These are phyloP conservation scores for Cutaneotrichosporon sp. DNA, from an alignment of 1,284 basidiomycete species.

Conservation along the genomic window DNA sequence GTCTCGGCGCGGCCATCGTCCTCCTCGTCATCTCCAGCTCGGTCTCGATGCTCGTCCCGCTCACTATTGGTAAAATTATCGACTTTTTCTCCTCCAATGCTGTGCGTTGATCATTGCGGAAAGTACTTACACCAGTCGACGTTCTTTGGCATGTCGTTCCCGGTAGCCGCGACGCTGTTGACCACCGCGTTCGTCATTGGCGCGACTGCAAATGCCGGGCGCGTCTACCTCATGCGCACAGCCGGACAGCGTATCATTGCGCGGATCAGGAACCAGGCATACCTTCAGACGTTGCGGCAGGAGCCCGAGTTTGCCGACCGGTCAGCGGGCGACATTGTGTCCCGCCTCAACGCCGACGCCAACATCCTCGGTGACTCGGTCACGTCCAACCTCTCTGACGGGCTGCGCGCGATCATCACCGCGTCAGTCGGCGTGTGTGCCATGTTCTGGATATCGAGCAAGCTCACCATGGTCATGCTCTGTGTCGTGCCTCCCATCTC, in stretches of 20 bases:
- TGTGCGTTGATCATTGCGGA: slow-evolving; percentile 50
- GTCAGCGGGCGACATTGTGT: slow-evolving; percentile 90
- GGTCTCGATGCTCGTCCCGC: slow-evolving; percentile 84
- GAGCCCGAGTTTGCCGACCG: slow-evolving; percentile 90
- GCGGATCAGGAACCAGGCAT: slow-evolving; percentile 75
- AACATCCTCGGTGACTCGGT: slow-evolving; percentile 92
- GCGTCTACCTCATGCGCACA: slow-evolving; percentile 73
- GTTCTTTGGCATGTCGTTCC: slow-evolving; percentile 68
- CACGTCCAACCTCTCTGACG: slow-evolving; percentile 87
- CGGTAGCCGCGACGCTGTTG: slow-evolving; percentile 71
- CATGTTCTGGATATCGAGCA: slow-evolving; percentile 93
- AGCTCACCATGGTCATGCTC: slow-evolving; percentile 86
- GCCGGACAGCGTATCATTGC: slow-evolving; percentile 88
- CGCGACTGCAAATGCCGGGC: slow-evolving; percentile 72
- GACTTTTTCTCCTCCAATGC: slow-evolving; percentile 79
- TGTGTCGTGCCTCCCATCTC: slow-evolving; percentile 91
- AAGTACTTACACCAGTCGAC: slow-evolving; percentile 55
- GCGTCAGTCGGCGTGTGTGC: slow-evolving; percentile 84
- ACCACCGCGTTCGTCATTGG: slow-evolving; percentile 79
- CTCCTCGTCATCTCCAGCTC: slow-evolving; percentile 48
- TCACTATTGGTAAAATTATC: slow-evolving; percentile 84
- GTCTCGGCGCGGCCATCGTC: slow-evolving; percentile 65
- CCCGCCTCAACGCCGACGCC: slow-evolving; percentile 83
- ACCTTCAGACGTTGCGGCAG: slow-evolving; percentile 72
- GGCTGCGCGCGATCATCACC: slow-evolving; percentile 75